phyloP scores from a whole-genome alignment of 108 stramenopile species.

The Stephanodiscus minutulus region DNA sequence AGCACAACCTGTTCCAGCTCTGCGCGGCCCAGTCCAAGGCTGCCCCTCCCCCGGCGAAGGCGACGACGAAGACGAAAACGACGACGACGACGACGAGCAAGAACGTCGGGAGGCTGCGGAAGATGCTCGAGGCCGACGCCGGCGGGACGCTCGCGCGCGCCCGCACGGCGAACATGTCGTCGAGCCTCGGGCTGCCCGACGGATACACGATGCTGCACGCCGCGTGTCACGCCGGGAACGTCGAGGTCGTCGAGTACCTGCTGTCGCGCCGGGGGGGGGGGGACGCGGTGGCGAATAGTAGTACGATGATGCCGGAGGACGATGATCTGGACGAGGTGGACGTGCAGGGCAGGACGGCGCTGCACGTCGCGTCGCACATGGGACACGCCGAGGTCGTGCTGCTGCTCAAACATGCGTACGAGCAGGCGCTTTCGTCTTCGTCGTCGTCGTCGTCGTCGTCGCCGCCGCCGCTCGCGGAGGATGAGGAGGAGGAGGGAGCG shows the following conservation, averaged over 20 bases:
- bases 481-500: not conserved
- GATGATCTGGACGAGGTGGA: constrained; percentile 51
- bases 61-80: too few relatives aligned
- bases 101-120: constrained; percentile 39
- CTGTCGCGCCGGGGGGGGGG: constrained; percentile 7
- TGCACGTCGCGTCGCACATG: constrained; percentile 76
- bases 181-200: constrained; percentile 55
- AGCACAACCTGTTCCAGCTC: constrained; percentile 17
- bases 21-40: constrained; percentile 16
- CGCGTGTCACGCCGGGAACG: constrained; percentile 52
- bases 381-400: constrained; percentile 66
- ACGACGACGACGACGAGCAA: constrained; percentile 40
- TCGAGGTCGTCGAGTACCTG: constrained; percentile 35
- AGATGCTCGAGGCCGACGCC: constrained; percentile 39
- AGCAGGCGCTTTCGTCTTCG: too few relatives aligned
- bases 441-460: not conserved
- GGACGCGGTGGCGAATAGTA: not conserved
- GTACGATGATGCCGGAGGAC: not conserved
- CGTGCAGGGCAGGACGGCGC: constrained; percentile 73
- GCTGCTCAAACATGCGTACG: constrained; percentile 45
- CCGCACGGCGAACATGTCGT: constrained; percentile 54
- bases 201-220: constrained; percentile 80
- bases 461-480: not conserved
- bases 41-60: not conserved
- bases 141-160: constrained; percentile 30